Evolutionary conservation across 177 flowering plant genomes (phyloP).

Genomic region (Vitis hybrid): DNA sequence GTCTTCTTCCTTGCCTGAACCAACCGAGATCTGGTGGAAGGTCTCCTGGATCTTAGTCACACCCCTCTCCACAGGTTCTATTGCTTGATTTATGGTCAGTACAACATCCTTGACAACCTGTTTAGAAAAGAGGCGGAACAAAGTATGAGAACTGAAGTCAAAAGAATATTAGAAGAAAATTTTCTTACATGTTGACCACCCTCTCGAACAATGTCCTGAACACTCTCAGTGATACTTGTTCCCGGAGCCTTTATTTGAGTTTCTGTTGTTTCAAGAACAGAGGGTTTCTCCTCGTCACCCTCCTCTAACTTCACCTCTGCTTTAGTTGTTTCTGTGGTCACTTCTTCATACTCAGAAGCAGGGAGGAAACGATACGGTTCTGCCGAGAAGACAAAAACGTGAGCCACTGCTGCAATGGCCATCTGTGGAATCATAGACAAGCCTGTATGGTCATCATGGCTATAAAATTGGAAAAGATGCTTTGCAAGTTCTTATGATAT

Average conservation of each 20-base stretch:
- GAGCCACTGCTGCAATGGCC: conserved; percentile 91
- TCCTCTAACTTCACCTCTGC: conserved; percentile 40
- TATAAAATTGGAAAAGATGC: neutral
- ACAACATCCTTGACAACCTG: conserved; percentile 93
- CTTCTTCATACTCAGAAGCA: conserved; percentile 37
- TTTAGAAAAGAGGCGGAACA: neutral
- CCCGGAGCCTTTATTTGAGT: conserved; percentile 65
- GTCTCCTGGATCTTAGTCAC: conserved; percentile 77
- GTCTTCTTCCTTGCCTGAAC: conserved; percentile 32
- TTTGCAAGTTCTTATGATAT: too few species aligned
- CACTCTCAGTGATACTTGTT: conserved; percentile 83
- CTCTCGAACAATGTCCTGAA: conserved; percentile 73
- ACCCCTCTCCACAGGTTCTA: conserved; percentile 85
- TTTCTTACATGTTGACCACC: conserved; percentile 69
- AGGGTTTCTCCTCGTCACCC: conserved; percentile 39
- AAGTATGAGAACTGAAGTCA: neutral
- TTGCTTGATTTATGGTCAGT: conserved; percentile 86
- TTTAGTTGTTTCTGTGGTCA: conserved; percentile 45
- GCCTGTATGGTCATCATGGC: neutral
- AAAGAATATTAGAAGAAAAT: neutral
- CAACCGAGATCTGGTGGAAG: conserved; percentile 36
- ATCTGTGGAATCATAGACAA: conserved; percentile 42
- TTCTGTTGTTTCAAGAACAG: conserved; percentile 53
- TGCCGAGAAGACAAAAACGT: conserved; percentile 72
- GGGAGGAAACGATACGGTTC: conserved; percentile 59